Evolutionary conservation across 1,284 basidiomycete species (phyloP).

Genomic region (Microstroma glucosiphilum): DNA sequence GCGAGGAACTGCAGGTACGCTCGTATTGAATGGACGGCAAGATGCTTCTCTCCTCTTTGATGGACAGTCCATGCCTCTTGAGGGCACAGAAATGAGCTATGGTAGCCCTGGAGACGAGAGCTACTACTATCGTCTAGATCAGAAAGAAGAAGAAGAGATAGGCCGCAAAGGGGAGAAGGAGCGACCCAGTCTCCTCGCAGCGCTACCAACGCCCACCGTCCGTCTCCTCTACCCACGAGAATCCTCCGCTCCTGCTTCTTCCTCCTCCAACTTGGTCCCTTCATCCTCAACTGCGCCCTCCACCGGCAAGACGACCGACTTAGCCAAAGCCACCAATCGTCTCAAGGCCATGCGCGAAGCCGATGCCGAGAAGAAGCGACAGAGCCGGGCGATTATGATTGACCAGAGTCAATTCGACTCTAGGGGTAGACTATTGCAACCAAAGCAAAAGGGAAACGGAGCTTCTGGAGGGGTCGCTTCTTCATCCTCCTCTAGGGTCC

Average conservation of each 20-base stretch:
- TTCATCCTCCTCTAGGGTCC: too few relatives aligned
- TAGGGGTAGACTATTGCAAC: too few relatives aligned
- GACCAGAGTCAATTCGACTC: not conserved
- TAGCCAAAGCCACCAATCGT: not conserved
- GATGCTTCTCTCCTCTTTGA: not conserved
- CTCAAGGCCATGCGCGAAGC: not conserved
- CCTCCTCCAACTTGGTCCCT: not conserved
- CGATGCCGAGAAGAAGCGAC: not conserved
- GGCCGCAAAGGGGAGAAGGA: not conserved
- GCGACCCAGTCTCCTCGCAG: not conserved
- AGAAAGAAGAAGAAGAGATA: not conserved
- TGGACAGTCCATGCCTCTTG: not conserved
- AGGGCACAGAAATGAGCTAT: too few relatives aligned
- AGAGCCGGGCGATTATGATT: not conserved
- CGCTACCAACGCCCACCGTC: not conserved
- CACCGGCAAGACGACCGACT: not conserved
- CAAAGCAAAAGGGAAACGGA: too few relatives aligned
- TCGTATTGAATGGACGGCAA: not conserved
- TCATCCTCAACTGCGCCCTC: not conserved
- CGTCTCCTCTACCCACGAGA: not conserved
- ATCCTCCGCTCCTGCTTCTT: not conserved
- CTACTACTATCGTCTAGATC: not conserved
- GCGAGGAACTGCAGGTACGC: not conserved
- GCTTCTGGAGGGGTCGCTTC: too few relatives aligned
- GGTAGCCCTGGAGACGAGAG: not conserved